Evolutionary conservation across 2,329 filamentous ascomycete genomes (phyloP).

Genomic region (Fusarium veterinarium): DNA sequence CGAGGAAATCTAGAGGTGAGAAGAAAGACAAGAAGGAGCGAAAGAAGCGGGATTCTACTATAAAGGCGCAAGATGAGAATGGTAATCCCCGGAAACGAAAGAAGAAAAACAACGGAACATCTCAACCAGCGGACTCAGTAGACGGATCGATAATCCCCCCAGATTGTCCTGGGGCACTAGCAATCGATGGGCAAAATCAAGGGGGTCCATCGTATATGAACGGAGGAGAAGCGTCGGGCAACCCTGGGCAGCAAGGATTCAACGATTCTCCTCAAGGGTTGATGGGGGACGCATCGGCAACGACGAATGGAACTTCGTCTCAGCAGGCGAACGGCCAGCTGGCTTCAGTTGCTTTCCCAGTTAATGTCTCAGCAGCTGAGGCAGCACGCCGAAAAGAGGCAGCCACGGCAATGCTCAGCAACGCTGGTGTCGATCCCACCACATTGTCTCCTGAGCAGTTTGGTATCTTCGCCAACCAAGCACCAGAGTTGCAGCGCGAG

Average conservation of each 20-base stretch:
- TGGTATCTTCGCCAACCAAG: conserved; percentile 69
- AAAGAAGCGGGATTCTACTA: conserved; percentile 36
- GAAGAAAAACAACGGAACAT: conserved; percentile 42
- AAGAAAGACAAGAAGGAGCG: conserved; percentile 44
- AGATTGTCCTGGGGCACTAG: conserved; percentile 19
- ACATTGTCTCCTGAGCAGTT: conserved; percentile 67
- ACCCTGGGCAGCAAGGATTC: conserved; percentile 10
- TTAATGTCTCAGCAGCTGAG: conserved; percentile 58
- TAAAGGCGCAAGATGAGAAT: conserved; percentile 41
- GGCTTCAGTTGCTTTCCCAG: conserved; percentile 37
- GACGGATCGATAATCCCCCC: conserved; percentile 25
- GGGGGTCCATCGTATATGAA: conserved; percentile 12
- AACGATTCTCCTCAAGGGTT: conserved; percentile 33
- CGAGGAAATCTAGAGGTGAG: conserved; percentile 46
- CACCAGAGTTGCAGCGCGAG: conserved; percentile 64
- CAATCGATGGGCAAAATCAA: conserved; percentile 15
- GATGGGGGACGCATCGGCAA: conserved; percentile 12
- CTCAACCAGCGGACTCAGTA: conserved; percentile 22
- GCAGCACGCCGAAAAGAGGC: conserved; percentile 61
- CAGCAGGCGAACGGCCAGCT: conserved; percentile 20
- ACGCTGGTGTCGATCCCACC: conserved; percentile 62
- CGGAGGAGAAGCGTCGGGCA: conserved; percentile 4
- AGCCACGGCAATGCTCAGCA: conserved; percentile 60
- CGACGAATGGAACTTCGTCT: conserved; percentile 18
- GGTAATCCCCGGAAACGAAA: conserved; percentile 46